phyloP scores from a whole-genome alignment of 805 yeast genomes.

The Ogataea methylovora region DNA sequence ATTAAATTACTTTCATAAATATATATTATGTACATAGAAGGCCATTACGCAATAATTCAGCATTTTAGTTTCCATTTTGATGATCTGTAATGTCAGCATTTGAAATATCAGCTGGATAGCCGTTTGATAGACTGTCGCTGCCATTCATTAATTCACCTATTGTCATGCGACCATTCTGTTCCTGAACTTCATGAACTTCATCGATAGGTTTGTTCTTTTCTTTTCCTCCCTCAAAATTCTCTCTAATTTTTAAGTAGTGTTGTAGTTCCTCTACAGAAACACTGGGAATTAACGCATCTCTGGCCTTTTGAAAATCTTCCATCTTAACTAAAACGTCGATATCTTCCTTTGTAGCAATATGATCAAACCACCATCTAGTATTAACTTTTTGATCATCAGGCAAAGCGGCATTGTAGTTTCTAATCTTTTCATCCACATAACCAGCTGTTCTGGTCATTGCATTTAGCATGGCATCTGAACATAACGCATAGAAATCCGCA shows the following conservation, averaged over 20 bases:
- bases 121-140: too few species aligned
- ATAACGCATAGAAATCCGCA: slow-evolving; percentile 94
- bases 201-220: too few species aligned
- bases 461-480: slow-evolving; percentile 92
- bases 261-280: slow-evolving; percentile 82
- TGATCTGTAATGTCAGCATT: too few species aligned
- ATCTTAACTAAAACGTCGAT: slow-evolving; percentile 57
- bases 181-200: too few species aligned
- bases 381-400: slow-evolving; percentile 37
- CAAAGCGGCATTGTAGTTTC: slow-evolving; percentile 34
- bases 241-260: slow-evolving; percentile 75
- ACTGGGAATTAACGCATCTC: slow-evolving; percentile 64
- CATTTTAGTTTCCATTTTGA: too few species aligned
- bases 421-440: slow-evolving; percentile 61
- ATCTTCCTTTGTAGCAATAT: slow-evolving; percentile 61
- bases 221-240: slow-evolving; percentile 78
- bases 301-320: slow-evolving; percentile 76
- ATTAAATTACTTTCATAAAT: too few species aligned
- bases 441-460: slow-evolving; percentile 91
- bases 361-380: slow-evolving; percentile 87
- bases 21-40: too few species aligned
- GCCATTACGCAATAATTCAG: too few species aligned
- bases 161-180: too few species aligned
- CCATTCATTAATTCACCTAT: too few species aligned
- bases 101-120: too few species aligned